A percentile compares a stretch with the other conserved stretches of the same genome.
Conservation (phyloP, 176 grass and related monocot species). For the Cenchrus americanus region DNA sequence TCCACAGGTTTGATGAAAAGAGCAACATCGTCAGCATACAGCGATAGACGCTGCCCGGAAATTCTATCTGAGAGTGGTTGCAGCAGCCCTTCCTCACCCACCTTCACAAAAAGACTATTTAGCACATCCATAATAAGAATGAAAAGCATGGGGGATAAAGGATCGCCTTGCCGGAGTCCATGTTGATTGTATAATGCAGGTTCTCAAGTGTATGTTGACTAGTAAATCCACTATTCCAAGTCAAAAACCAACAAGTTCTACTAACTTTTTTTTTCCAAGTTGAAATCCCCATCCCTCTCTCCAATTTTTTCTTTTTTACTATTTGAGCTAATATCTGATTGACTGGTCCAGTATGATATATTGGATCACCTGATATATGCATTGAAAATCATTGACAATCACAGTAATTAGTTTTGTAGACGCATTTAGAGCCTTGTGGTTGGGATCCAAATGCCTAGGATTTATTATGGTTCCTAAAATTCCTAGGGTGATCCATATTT, state of each 20-base stretch:
- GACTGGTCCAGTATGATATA: background rate
- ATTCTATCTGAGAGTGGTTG: too few species aligned
- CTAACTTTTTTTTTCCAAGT: conserved; percentile 12
- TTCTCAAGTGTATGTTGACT: background rate
- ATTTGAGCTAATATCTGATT: conserved; percentile 3
- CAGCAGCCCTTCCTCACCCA: too few species aligned
- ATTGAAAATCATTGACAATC: background rate
- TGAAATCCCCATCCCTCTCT: background rate
- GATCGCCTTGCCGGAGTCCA: too few species aligned
- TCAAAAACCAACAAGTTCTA: background rate
- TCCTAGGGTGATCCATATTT: background rate
- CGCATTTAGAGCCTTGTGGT: background rate
- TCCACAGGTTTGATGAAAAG: too few species aligned
- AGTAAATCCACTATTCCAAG: background rate
- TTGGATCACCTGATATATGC: conserved; percentile 2
- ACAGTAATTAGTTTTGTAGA: background rate
- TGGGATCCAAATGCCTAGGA: background rate
- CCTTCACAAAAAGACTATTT: too few species aligned
- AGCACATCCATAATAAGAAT: too few species aligned
- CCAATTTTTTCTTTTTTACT: background rate
- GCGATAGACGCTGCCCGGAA: too few species aligned
- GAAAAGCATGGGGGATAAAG: too few species aligned
- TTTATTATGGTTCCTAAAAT: background rate
- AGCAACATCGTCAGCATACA: too few species aligned
- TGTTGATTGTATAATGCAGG: background rate